A percentile compares a stretch with the other conserved stretches of the same genome.
Evolutionary conservation across 345 rosid genomes (phyloP).

Genomic region (Populus alba): DNA sequence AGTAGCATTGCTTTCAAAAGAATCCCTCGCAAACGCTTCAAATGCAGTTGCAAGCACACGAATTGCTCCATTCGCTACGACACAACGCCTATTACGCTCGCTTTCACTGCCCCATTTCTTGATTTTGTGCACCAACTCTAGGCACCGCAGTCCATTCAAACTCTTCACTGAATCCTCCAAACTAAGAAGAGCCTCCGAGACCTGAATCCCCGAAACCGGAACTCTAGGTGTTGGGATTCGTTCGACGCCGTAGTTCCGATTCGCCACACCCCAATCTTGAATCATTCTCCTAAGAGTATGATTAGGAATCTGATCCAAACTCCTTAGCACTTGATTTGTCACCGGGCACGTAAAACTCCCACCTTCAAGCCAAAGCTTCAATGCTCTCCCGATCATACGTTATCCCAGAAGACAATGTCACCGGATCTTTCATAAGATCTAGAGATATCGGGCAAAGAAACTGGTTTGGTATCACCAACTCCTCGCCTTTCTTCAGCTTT

Average conservation of each 20-base stretch:
- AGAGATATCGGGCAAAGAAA: slow-evolving; percentile 76
- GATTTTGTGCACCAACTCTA: slow-evolving; percentile 29
- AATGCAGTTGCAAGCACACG: slow-evolving; percentile 33
- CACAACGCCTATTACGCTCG: slow-evolving; percentile 43
- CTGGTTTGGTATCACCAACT: slow-evolving; percentile 50
- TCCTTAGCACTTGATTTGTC: slow-evolving; percentile 39
- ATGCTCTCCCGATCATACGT: slow-evolving; percentile 82
- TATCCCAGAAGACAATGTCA: slow-evolving; percentile 71
- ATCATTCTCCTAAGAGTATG: slow-evolving; percentile 52
- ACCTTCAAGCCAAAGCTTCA: slow-evolving; percentile 62
- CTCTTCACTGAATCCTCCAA: slow-evolving; percentile 13
- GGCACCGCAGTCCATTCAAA: slow-evolving; percentile 24
- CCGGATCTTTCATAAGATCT: slow-evolving; percentile 77
- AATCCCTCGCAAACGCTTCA: slow-evolving; percentile 29
- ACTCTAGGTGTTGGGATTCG: slow-evolving; percentile 60
- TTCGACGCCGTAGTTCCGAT: slow-evolving; percentile 38
- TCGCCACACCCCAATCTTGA: slow-evolving; percentile 64
- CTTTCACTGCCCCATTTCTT: slow-evolving; percentile 45
- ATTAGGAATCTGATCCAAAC: slow-evolving; percentile 56
- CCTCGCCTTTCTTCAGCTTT: slow-evolving; percentile 7
- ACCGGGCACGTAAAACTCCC: slow-evolving; percentile 76
- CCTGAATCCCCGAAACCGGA: slow-evolving; percentile 35
- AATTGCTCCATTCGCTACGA: slow-evolving; percentile 22
- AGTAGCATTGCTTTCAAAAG: slow-evolving; percentile 10
- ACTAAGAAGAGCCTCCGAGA: slow-evolving; percentile 23